Conservation (phyloP, 2,329 filamentous ascomycete genomes). For the Cladophialophora chaetospira region DNA sequence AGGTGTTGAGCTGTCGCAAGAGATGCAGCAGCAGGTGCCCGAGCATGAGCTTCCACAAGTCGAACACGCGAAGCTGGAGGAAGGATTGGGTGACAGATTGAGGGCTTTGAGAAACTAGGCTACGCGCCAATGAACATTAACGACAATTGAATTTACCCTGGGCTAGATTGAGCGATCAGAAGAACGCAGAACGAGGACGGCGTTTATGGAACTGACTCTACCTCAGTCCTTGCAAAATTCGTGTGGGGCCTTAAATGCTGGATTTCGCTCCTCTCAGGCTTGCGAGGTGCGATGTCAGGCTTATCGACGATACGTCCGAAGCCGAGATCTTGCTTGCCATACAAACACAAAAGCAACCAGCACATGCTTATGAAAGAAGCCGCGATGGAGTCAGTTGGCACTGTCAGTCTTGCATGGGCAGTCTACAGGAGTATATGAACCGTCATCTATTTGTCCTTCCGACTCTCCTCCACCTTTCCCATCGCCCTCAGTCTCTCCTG, state of each 20-base stretch:
- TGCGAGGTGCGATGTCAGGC: too few species aligned
- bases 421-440: neutral
- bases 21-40: conserved; percentile 54
- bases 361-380: too few species aligned
- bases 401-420: neutral
- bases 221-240: too few species aligned
- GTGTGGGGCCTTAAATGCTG: too few species aligned
- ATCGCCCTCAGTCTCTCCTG: conserved; percentile 6
- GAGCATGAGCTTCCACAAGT: conserved; percentile 28
- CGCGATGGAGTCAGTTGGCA: too few species aligned
- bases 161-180: too few species aligned
- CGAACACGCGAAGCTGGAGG: conserved; percentile 36
- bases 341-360: too few species aligned
- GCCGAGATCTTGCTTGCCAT: too few species aligned
- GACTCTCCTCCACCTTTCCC: neutral
- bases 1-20: conserved; percentile 76
- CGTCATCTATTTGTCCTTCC: neutral
- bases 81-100: conserved; percentile 38
- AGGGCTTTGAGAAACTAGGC: conserved; percentile 38
- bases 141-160: neutral
- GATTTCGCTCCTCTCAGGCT: too few species aligned
- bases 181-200: too few species aligned
- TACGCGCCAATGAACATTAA: neutral
- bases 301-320: too few species aligned
- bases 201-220: too few species aligned